Evolutionary conservation across 1,284 basidiomycete genomes (phyloP), one percentile per base, ranked within the genome.

Genomic region (Schizophyllum amplum): DNA sequence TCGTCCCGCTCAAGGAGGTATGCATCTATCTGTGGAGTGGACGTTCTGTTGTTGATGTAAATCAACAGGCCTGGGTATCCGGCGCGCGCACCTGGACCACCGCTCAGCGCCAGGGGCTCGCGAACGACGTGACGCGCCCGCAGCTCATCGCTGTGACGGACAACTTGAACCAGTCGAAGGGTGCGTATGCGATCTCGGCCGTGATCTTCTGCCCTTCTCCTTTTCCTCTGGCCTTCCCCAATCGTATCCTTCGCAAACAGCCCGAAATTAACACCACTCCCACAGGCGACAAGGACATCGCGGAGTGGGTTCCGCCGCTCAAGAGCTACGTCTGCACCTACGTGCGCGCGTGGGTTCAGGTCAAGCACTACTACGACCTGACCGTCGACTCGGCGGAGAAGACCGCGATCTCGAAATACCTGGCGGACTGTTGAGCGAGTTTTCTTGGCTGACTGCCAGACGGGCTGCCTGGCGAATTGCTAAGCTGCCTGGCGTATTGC

Each of bases 1-100:
- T 81, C 22, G 74, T 81, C 4, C 79, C 80, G 6, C 64, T 81
- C 55, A 81, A 79, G 61, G 79, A 80, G 68, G n/a, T n/a, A n/a
- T n/a, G n/a, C n/a, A n/a, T n/a, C n/a, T n/a, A n/a, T n/a, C n/a
- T n/a, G n/a, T n/a, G n/a, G n/a, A n/a, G n/a, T n/a, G n/a, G n/a
- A n/a, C n/a, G n/a, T n/a, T n/a, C n/a, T n/a, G n/a, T n/a, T n/a
- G n/a, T n/a, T n/a, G n/a, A n/a, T n/a, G n/a, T n/a, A n/a, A n/a
- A n/a, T n/a, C n/a, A n/a, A n/a, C n/a, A n/a, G n/a, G 75, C 61
- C 7, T 62, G 61, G 61, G 1, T 62, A 6, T 62, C 61, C 21
- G 61, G 61, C n/a, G 61, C 61, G 21, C 58, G 61, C 5, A 47
- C 54, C 53, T 62, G 61, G 61, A 58, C 56, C 23, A n/a, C 4